Evolutionary conservation across 2,329 filamentous ascomycete genomes (phyloP), one percentile per base, ranked within the genome.

Genomic region (Paraconiothyrium sp.): DNA sequence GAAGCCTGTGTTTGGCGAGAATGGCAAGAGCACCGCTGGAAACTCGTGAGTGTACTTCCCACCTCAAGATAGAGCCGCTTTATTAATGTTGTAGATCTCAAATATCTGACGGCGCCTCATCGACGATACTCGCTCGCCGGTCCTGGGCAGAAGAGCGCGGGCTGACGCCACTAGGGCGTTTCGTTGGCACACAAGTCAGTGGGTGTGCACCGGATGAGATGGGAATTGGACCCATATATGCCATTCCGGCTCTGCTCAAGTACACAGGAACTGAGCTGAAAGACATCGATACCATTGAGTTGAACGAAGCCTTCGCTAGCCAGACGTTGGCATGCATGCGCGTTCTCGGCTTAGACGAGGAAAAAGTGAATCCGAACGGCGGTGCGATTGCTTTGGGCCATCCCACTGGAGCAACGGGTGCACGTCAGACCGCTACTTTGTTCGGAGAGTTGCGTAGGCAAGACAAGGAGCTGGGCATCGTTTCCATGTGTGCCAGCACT

Each of bases 251-350:
- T 85, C 87, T 98, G 50, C 87, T 97, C 52, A 82, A 83, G 75
- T 90, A 94, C 82, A 88, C 90, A 83, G 88, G 90, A 78, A 81
- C 98, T 63, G 88, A 85, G 37, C 84, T 96, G 58, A 87, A 90
- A 61, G 94, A 98, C 72, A 87, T 95, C 63, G 95, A 98, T 75
- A 86, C 98, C 51, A 84, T 94, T 69, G 94, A 98, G 85, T 81
- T 99, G 75, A 98, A 98, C 82, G 94, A 98, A 85, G 94, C 95
- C 0, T 98, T 98, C 74, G 94, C 94, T 37, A 95, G 92, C 62
- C 97, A 98, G 93, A 93, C 92, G 1, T 92, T 97, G 44, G 97
- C 97, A 85, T 97, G 93, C 81, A 84, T 92, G 54, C 78, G 82
- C 43, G 78, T 72, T 72, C 85, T 95, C 48, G 86, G 86, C 59